Percentiles rank a stretch among this genome's conserved stretches.
phyloP scores from a whole-genome alignment of 2,329 filamentous ascomycete genomes.

The Cadophora gregata region DNA sequence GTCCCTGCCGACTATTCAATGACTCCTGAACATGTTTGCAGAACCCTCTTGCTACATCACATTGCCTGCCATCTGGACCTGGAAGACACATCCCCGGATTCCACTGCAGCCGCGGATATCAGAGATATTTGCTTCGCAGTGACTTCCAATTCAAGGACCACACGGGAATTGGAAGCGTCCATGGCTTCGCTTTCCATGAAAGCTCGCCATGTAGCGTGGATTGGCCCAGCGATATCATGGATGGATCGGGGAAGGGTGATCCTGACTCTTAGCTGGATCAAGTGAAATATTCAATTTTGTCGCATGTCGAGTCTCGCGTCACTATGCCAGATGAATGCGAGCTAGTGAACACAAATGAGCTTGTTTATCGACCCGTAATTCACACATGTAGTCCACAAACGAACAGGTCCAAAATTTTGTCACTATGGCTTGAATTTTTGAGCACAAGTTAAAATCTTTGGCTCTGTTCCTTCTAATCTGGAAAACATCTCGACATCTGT shows the following conservation, averaged over 20 bases:
- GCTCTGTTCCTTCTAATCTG: background rate
- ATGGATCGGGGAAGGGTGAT: no score
- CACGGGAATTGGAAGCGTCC: background rate
- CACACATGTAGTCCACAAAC: background rate
- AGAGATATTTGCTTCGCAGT: background rate
- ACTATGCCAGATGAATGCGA: background rate
- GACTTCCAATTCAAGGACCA: background rate
- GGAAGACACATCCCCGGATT: background rate
- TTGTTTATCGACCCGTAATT: background rate
- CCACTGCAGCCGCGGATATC: background rate
- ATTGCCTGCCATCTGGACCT: background rate
- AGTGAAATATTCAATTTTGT: background rate
- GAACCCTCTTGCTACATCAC: background rate
- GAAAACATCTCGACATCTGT: background rate
- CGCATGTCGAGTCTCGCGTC: background rate
- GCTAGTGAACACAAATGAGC: background rate
- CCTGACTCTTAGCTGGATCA: background rate
- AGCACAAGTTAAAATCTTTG: background rate
- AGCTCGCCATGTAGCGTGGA: background rate
- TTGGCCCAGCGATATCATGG: no score
- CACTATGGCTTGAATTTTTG: background rate
- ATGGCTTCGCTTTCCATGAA: background rate
- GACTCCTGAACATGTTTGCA: background rate
- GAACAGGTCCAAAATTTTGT: background rate
- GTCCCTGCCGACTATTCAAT: conserved; percentile 5